Percentiles rank a stretch among this genome's conserved stretches.
Conservation (phyloP, 371 early-diverging fungal species). For the Mucor racemosus region DNA sequence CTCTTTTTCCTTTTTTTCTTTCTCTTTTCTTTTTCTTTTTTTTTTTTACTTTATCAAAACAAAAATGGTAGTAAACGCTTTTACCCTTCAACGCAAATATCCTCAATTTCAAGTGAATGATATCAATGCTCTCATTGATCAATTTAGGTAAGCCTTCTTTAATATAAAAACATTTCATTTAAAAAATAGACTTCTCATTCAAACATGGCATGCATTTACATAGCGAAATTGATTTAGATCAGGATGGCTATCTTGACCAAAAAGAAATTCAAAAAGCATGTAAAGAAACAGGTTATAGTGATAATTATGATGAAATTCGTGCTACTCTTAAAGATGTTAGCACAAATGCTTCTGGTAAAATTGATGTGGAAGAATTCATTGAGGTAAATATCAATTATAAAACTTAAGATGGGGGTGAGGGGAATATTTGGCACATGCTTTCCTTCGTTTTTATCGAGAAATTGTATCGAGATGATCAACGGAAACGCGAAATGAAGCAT, state of each 20-base stretch:
- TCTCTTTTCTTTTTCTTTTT: conserved; percentile 17
- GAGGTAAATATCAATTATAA: conserved; percentile 56
- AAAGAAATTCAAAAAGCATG: conserved; percentile 73
- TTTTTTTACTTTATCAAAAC: background rate
- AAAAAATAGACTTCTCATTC: no score
- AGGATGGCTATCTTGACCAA: conserved; percentile 77
- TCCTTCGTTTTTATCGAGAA: background rate
- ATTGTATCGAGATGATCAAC: background rate
- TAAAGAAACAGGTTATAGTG: conserved; percentile 71
- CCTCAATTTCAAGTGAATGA: conserved; percentile 65
- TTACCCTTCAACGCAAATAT: conserved; percentile 64
- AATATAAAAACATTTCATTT: background rate
- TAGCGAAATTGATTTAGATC: conserved; percentile 76
- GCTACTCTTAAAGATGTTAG: conserved; percentile 73
- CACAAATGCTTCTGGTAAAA: conserved; percentile 72
- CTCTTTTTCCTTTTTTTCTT: background rate
- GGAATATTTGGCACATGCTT: background rate
- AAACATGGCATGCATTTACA: background rate
- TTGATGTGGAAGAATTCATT: conserved; percentile 85
- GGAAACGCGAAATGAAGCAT: conserved; percentile 11
- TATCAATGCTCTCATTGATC: conserved; percentile 63
- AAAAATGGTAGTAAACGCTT: conserved; percentile 46
- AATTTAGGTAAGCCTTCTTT: conserved; percentile 57
- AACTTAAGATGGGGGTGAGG: background rate
- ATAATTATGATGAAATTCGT: conserved; percentile 80